Conservation (phyloP, 2,329 filamentous ascomycete species). For the Elsinoe arachidis region DNA sequence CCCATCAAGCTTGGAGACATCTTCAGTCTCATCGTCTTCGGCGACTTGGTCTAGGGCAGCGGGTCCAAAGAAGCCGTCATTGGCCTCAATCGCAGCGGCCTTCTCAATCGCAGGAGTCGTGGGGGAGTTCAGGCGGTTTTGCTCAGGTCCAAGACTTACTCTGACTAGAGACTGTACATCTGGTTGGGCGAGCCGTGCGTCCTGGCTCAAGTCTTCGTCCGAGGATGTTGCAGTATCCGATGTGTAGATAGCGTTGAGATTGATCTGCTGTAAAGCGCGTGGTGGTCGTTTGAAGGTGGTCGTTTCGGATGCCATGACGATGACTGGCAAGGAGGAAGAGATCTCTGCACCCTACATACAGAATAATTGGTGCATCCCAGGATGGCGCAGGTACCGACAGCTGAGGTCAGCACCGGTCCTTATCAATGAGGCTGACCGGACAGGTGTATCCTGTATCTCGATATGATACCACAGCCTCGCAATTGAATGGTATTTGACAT, state of each 20-base stretch:
- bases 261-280: conserved; percentile 35
- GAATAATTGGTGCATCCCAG: not conserved
- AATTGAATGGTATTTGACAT: not conserved
- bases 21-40: conserved; percentile 4
- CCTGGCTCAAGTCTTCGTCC: conserved; percentile 32
- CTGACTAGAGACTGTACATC: conserved; percentile 43
- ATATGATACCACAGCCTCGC: not conserved
- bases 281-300: conserved; percentile 10
- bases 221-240: conserved; percentile 35
- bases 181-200: conserved; percentile 25
- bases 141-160: conserved; percentile 50
- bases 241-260: conserved; percentile 33
- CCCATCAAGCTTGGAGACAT: not conserved
- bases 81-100: conserved; percentile 44
- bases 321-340: not conserved
- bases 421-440: conserved; percentile 1
- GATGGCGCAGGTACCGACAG: not conserved
- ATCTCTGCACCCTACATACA: not conserved
- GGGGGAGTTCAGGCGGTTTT: conserved; percentile 49
- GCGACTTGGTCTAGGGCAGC: conserved; percentile 13
- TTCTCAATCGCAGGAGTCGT: conserved; percentile 52
- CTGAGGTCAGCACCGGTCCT: conserved; percentile 2
- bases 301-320: not conserved
- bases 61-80: conserved; percentile 40
- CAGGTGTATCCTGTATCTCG: not conserved